phyloP scores from a whole-genome alignment of 306 rosid species.

The Arachis hypogaea region DNA sequence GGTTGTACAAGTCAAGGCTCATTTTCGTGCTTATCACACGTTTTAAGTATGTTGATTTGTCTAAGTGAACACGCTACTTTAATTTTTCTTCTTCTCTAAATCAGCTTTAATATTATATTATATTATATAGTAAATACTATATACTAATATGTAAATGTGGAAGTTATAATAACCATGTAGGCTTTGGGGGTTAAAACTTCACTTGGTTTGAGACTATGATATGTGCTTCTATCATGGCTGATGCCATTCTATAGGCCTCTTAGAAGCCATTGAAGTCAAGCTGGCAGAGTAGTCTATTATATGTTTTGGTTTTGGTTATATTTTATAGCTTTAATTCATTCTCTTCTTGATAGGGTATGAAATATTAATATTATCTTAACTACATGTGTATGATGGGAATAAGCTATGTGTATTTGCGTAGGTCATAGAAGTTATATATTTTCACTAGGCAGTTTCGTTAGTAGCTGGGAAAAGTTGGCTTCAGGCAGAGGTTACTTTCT shows the following conservation, averaged over 20 bases:
- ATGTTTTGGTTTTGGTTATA: neutral
- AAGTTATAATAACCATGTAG: constrained; percentile 13
- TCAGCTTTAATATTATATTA: constrained; percentile 3
- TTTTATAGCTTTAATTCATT: neutral
- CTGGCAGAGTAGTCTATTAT: constrained; percentile 45
- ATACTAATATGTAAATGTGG: constrained; percentile 18
- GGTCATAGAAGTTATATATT: constrained; percentile 1
- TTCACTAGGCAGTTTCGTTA: neutral
- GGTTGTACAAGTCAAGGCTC: constrained; percentile 18
- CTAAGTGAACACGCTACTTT: constrained; percentile 50
- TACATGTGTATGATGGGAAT: constrained; percentile 22
- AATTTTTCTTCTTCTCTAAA: neutral
- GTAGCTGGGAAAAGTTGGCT: constrained; percentile 9
- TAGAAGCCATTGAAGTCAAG: constrained; percentile 37
- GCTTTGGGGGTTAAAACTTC: constrained; percentile 24
- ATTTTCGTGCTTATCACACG: constrained; percentile 20
- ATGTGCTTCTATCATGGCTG: neutral
- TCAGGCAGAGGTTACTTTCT: constrained; percentile 26
- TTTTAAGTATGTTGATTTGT: constrained; percentile 73
- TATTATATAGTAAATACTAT: neutral
- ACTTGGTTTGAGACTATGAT: neutral
- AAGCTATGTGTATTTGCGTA: constrained; percentile 12
- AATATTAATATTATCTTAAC: neutral
- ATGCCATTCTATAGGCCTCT: constrained; percentile 20
- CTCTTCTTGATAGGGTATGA: constrained; percentile 8